Conservation (phyloP, 257 asterid genomes). For the Scutellaria barbata region DNA sequence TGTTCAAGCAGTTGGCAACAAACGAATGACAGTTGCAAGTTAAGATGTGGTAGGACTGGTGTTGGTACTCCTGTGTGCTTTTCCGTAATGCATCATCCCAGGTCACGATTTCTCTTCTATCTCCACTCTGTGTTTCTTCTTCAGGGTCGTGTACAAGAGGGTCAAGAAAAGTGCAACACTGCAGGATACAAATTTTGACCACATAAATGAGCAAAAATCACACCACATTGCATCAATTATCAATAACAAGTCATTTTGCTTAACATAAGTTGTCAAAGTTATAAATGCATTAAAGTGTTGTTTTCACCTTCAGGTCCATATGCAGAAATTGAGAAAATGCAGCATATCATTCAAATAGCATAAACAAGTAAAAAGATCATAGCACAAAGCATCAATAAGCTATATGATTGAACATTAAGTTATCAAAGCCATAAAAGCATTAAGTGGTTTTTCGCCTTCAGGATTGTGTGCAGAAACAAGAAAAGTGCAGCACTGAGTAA, state of each 20-base stretch:
- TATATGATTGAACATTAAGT: too few relatives aligned
- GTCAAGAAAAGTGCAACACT: slow-evolving; percentile 63
- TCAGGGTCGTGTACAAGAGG: slow-evolving; percentile 43
- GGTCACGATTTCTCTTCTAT: slow-evolving; percentile 40
- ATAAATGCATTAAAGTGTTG: neutral
- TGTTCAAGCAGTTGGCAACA: slow-evolving; percentile 87
- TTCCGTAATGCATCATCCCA: slow-evolving; percentile 84
- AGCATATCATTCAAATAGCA: neutral
- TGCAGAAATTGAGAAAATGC: neutral
- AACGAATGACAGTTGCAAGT: slow-evolving; percentile 98
- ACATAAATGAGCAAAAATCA: neutral
- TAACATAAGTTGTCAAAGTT: neutral
- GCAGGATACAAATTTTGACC: slow-evolving; percentile 32
- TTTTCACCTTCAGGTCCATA: neutral
- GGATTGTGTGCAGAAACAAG: too few relatives aligned
- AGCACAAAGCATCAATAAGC: neutral
- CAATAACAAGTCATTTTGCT: neutral
- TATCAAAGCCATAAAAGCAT: too few relatives aligned
- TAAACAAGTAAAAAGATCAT: neutral
- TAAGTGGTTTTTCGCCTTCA: too few relatives aligned
- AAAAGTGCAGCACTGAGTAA: neutral
- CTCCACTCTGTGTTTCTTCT: slow-evolving; percentile 39
- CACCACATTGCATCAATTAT: neutral
- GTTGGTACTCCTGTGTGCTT: slow-evolving; percentile 88
- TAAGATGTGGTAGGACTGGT: slow-evolving; percentile 81